phyloP scores from a whole-genome alignment of 257 asterid genomes.

The Gentiana dahurica region DNA sequence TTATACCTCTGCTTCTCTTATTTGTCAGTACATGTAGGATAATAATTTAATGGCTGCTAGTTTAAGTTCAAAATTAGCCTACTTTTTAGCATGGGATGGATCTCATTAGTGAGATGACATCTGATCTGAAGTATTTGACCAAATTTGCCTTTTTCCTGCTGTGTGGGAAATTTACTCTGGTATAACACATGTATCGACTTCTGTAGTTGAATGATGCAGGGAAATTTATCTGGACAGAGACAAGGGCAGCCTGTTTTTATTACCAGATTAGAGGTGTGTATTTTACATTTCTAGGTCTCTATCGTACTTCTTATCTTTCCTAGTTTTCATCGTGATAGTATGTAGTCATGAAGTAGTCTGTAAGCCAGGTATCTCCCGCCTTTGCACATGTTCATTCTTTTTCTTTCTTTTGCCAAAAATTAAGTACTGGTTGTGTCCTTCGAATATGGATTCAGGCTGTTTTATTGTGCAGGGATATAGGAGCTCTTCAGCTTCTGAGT shows the following conservation, averaged over 20 bases:
- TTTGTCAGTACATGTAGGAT: neutral
- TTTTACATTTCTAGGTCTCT: neutral
- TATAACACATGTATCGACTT: too few relatives aligned
- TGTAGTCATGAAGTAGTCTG: neutral
- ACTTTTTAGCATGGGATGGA: too few relatives aligned
- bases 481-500: constrained; percentile 77
- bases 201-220: constrained; percentile 34
- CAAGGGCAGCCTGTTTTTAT: constrained; percentile 77
- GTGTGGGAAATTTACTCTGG: too few relatives aligned
- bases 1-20: too few relatives aligned
- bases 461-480: constrained; percentile 62
- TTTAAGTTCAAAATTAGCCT: too few relatives aligned
- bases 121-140: too few relatives aligned
- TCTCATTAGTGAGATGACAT: too few relatives aligned
- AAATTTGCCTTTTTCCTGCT: too few relatives aligned
- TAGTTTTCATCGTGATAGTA: neutral
- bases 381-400: neutral
- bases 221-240: constrained; percentile 69
- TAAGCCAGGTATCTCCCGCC: too few relatives aligned
- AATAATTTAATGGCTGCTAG: neutral
- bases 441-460: neutral
- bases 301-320: neutral
- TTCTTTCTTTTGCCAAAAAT: neutral
- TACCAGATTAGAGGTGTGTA: constrained; percentile 67
- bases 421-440: neutral